Evolutionary conservation across 495 filamentous ascomycete genomes (phyloP).

Genomic region (Staphylotrichum tortipilum): DNA sequence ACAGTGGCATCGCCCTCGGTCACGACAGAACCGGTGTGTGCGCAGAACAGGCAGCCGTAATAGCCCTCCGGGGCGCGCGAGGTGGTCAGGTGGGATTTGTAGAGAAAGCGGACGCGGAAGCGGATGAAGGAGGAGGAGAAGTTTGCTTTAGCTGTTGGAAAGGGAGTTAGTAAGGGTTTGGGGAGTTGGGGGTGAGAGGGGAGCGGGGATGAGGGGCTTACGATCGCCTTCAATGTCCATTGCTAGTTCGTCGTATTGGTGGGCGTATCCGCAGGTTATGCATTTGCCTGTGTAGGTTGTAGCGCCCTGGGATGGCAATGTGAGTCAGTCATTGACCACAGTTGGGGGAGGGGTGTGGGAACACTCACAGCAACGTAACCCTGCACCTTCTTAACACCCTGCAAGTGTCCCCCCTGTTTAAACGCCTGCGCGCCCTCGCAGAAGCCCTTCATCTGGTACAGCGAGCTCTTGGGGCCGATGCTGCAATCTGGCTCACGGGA

Average conservation of each 20-base stretch:
- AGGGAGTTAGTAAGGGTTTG: conserved; percentile 3
- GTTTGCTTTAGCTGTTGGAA: conserved; percentile 22
- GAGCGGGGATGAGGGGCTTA: not conserved
- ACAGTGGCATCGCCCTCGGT: conserved; percentile 37
- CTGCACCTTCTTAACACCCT: conserved; percentile 32
- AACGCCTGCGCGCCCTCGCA: conserved; percentile 29
- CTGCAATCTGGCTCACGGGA: conserved; percentile 21
- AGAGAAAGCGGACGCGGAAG: conserved; percentile 34
- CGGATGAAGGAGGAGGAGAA: conserved; percentile 26
- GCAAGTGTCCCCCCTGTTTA: conserved; percentile 22
- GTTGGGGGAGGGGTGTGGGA: not conserved
- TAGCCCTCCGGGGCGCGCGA: conserved; percentile 29
- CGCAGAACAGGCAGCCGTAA: conserved; percentile 36
- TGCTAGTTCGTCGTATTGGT: conserved; percentile 30
- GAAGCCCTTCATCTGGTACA: conserved; percentile 35
- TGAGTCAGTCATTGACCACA: not conserved
- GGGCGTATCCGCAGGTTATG: conserved; percentile 33
- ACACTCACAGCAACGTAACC: not conserved
- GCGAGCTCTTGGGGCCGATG: conserved; percentile 29
- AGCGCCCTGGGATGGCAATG: conserved; percentile 13
- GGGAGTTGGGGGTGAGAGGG: not conserved
- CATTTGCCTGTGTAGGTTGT: conserved; percentile 29
- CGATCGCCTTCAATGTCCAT: conserved; percentile 23
- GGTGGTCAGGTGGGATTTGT: conserved; percentile 34
- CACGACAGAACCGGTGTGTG: conserved; percentile 26